Percentiles rank a stretch among this genome's conserved stretches.
Conservation (phyloP, 2,329 filamentous ascomycete species). For the Ascochyta viciae-villosae region DNA sequence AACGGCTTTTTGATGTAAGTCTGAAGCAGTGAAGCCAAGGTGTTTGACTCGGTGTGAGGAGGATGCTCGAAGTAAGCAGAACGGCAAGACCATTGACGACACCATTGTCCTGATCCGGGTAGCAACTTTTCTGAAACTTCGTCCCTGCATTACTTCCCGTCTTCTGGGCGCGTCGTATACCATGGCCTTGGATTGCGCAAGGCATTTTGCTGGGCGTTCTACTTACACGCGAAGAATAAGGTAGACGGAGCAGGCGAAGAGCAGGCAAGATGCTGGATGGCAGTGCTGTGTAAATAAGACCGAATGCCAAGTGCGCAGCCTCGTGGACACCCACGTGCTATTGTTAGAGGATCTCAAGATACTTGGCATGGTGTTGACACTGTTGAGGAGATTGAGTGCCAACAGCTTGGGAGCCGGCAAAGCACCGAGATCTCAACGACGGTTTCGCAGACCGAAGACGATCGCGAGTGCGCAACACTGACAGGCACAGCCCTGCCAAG, state of each 20-base stretch:
- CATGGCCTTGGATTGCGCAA: neutral
- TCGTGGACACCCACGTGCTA: neutral
- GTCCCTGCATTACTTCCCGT: neutral
- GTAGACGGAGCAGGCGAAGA: neutral
- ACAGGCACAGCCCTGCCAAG: constrained; percentile 8
- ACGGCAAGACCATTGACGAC: neutral
- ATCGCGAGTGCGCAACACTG: neutral
- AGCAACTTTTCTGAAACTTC: neutral
- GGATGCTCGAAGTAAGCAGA: neutral
- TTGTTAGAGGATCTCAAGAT: neutral
- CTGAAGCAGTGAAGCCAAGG: neutral
- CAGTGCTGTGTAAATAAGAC: constrained; percentile 6
- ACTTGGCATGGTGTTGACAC: constrained; percentile 20
- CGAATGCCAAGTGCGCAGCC: constrained; percentile 14
- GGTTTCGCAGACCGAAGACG: neutral
- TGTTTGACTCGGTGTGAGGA: neutral
- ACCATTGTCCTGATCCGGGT: neutral
- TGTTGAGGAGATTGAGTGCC: constrained; percentile 13
- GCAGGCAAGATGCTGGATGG: neutral
- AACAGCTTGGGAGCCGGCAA: constrained; percentile 8
- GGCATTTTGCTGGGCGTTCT: neutral
- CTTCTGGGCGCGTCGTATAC: constrained; percentile 1
- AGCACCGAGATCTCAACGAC: constrained; percentile 7
- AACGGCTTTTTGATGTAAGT: neutral
- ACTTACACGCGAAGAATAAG: neutral